phyloP scores from a whole-genome alignment of 768 basidiomycete genomes.

The Lactarius hengduanensis region DNA sequence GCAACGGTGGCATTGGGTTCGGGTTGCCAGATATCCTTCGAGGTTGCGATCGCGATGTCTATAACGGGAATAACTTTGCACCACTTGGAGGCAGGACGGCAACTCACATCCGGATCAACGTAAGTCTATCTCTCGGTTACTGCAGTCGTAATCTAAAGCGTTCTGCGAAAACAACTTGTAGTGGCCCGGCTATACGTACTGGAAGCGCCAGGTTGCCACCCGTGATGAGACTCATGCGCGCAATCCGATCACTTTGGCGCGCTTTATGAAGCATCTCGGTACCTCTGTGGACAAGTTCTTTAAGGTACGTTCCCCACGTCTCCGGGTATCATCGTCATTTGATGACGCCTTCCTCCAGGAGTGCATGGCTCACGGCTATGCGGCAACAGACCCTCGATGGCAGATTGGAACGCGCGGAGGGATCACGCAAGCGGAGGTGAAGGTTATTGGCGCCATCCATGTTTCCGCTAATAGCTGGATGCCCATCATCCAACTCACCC shows the following conservation, averaged over 20 bases:
- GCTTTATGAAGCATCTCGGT: conserved; percentile 7
- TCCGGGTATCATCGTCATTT: not conserved
- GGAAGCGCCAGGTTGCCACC: conserved; percentile 12
- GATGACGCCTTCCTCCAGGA: not conserved
- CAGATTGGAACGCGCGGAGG: conserved; percentile 6
- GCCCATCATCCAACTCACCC: conserved; percentile 17
- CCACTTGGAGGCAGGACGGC: not conserved
- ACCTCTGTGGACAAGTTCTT: conserved; percentile 14
- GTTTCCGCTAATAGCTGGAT: conserved; percentile 24
- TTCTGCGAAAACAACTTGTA: not conserved
- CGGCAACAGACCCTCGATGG: conserved; percentile 4
- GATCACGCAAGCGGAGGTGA: conserved; percentile 14
- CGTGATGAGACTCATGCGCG: conserved; percentile 1
- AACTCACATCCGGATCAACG: not conserved
- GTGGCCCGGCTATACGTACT: conserved; percentile 23
- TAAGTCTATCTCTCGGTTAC: not conserved
- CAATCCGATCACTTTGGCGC: not conserved
- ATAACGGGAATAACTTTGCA: not conserved
- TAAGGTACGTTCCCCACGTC: not conserved
- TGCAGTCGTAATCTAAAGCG: not conserved
- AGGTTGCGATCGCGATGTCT: not conserved
- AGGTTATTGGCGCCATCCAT: conserved; percentile 19
- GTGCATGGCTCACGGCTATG: not conserved
- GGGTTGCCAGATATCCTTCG: not conserved
- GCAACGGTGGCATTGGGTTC: not conserved